Evolutionary conservation across 306 rosid species (phyloP), one percentile per base, ranked within the genome.

Genomic region (Sphenostylis stenocarpa): DNA sequence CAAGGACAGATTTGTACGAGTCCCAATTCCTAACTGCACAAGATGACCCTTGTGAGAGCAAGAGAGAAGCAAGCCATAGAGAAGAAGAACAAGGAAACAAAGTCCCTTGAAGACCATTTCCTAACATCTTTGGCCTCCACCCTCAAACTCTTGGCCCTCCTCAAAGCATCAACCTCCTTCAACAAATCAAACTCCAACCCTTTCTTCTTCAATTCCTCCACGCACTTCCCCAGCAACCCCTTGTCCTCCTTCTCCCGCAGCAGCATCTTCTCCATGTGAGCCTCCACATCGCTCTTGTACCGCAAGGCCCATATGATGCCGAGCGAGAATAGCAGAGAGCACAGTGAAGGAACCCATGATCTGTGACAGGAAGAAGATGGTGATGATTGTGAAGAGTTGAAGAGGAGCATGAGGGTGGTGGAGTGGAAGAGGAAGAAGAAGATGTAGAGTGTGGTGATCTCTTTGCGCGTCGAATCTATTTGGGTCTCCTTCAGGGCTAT

Each of bases 341-440:
- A 91, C 3, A 92, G 85, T 0, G 97, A 91, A 0, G 98, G 98
- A 48, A 96, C 73, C 99, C 99, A 96, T 0, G 97, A 92, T n/a
- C 91, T 67, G 72, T 56, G 85, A 56, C 99, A 96, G 84, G 70
- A 91, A 86, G 88, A 90, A 0, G 77, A 87, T 84, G 88, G 91
- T 0, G 73, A 67, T 0, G 79, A 75, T 38, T 38, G 43, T 0
- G 92, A 86, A 6, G 91, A 63, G 33, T 81, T 83, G 93, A 96
- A 96, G 75, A 96, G 98, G 17, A 91, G 83, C 87, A 91, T 83
- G 28, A 96, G 78, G 24, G 94, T 78, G 3, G 87, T 90, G 66
- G 98, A 91, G 80, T 96, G 99, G 88, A 96, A 96, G 67, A 96
- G 90, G 88, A 96, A 96, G 94, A 92, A 96, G 88, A 95, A 80